Percentiles rank a stretch among this genome's conserved stretches.
phyloP scores from a whole-genome alignment of 192 early-diverging fungal genomes.

The Thoreauomyces humboldtii region DNA sequence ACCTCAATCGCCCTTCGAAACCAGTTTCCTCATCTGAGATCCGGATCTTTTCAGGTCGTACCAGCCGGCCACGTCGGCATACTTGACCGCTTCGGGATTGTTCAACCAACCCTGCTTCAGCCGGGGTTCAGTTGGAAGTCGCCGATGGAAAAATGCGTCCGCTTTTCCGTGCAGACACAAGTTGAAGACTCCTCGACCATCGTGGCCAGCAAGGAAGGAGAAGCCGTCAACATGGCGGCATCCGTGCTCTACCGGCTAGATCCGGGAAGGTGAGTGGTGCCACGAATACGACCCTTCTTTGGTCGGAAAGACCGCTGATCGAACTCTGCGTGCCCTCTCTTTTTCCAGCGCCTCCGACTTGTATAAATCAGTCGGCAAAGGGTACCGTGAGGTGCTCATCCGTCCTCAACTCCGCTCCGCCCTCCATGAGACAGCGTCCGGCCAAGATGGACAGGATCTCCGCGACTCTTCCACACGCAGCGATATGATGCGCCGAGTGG shows the following conservation, averaged over 20 bases:
- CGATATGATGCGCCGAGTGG: conserved; percentile 4
- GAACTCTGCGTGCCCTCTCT: too few relatives aligned
- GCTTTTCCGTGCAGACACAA: conserved; percentile 7
- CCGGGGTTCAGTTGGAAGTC: conserved; percentile 17
- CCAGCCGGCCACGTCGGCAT: conserved; percentile 20
- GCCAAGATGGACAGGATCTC: conserved; percentile 14
- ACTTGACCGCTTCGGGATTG: conserved; percentile 10
- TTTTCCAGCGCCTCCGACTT: conserved; percentile 6
- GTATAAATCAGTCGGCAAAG: conserved; percentile 2
- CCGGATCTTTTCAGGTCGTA: too few relatives aligned
- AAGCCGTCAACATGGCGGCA: conserved; percentile 3
- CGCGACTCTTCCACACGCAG: conserved; percentile 1
- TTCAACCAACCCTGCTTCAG: neutral
- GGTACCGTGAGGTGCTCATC: conserved; percentile 5
- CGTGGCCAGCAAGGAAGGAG: conserved; percentile 14
- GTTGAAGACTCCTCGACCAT: conserved; percentile 2
- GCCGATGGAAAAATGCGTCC: neutral
- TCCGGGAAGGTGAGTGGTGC: neutral
- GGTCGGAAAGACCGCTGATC: too few relatives aligned
- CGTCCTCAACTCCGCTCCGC: conserved; percentile 18
- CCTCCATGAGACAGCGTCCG: conserved; percentile 12
- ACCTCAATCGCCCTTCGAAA: too few relatives aligned
- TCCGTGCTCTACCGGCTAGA: conserved; percentile 15
- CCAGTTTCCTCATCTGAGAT: too few relatives aligned
- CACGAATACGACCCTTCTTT: too few relatives aligned